phyloP scores from a whole-genome alignment of 2,329 filamentous ascomycete genomes.

The Stachybotrys echinatus region DNA sequence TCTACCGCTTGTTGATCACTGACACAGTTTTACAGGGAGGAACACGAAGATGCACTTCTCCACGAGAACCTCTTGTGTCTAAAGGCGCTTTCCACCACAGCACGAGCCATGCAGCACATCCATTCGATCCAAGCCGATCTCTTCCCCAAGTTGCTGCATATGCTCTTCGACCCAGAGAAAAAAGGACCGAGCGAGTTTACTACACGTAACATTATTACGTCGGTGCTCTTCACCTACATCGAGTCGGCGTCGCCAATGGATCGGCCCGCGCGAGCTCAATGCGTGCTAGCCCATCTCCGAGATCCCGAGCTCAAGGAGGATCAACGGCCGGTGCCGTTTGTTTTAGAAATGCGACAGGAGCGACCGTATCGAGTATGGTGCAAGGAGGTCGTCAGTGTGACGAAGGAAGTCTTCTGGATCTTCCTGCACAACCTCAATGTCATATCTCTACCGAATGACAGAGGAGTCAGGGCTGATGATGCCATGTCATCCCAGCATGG shows the following conservation, averaged over 20 bases:
- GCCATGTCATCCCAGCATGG: constrained; percentile 19
- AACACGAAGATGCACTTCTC: constrained; percentile 88
- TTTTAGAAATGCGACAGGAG: constrained; percentile 80
- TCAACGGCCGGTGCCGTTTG: constrained; percentile 74
- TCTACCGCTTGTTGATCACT: background rate
- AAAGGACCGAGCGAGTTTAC: constrained; percentile 97
- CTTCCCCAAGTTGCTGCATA: constrained; percentile 78
- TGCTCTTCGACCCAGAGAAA: constrained; percentile 97
- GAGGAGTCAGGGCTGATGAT: constrained; percentile 16
- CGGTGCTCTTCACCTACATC: constrained; percentile 83
- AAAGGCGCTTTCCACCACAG: constrained; percentile 91
- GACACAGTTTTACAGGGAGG: constrained; percentile 58
- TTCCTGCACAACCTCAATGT: constrained; percentile 94
- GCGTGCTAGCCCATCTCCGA: constrained; percentile 73
- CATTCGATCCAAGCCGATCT: constrained; percentile 72
- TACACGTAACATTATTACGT: constrained; percentile 84
- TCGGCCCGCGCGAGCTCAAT: constrained; percentile 61
- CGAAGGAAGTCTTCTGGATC: constrained; percentile 99
- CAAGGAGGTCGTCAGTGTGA: constrained; percentile 86
- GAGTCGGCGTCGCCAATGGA: constrained; percentile 58
- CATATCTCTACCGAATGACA: constrained; percentile 56
- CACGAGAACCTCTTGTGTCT: constrained; percentile 90
- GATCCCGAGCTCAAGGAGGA: constrained; percentile 74
- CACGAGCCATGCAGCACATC: constrained; percentile 75
- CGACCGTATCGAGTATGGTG: constrained; percentile 92